A percentile compares a stretch with the other conserved stretches of the same genome.
These are phyloP conservation scores for Penicillium sp. DNA, from an alignment of 2,329 filamentous ascomycete genomes.

Conservation along the genomic window DNA sequence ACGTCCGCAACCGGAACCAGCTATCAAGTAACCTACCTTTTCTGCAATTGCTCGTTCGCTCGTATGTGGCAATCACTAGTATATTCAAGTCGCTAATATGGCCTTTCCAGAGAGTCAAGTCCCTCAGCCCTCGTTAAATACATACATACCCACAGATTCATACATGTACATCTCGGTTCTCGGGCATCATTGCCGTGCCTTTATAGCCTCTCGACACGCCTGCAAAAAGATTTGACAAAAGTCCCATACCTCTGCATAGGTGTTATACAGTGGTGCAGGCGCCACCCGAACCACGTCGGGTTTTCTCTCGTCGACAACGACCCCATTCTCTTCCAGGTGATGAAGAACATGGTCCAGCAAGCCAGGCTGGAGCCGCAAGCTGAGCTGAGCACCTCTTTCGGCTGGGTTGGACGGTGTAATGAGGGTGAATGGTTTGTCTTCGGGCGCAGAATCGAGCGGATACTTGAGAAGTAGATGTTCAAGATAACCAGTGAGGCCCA, in stretches of 20 bases:
- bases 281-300: constrained; percentile 83
- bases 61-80: too few relatives aligned
- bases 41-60: too few relatives aligned
- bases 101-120: not conserved
- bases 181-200: constrained; percentile 10
- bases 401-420: constrained; percentile 69
- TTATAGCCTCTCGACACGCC: constrained; percentile 46
- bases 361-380: constrained; percentile 66
- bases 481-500: constrained; percentile 74
- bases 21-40: too few relatives aligned
- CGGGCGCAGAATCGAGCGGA: constrained; percentile 27
- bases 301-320: constrained; percentile 79
- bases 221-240: constrained; percentile 58
- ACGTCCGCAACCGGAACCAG: not conserved
- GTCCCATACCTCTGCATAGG: constrained; percentile 68
- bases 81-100: too few relatives aligned
- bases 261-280: constrained; percentile 81
- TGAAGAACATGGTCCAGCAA: constrained; percentile 68
- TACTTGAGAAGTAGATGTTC: constrained; percentile 61
- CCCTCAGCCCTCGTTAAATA: not conserved
- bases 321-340: constrained; percentile 65
- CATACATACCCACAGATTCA: not conserved
- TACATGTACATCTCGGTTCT: not conserved
- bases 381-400: constrained; percentile 77
- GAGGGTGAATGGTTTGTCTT: constrained; percentile 54